Conservation (phyloP, 768 basidiomycete genomes). For the Steccherinum ochraceum region DNA sequence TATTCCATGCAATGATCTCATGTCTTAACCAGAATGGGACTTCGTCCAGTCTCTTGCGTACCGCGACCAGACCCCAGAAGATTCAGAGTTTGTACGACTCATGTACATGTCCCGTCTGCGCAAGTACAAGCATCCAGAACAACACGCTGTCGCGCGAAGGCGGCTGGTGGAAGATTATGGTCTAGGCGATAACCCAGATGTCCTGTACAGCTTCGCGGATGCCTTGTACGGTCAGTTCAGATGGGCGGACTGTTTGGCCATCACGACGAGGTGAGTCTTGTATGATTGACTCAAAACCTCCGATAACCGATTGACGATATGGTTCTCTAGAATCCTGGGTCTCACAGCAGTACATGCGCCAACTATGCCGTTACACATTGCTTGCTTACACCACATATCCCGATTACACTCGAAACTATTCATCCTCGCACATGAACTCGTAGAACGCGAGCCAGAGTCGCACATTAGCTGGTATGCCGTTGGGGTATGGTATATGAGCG, state of each 20-base stretch:
- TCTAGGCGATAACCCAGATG: conserved; percentile 87
- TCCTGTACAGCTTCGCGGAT: conserved; percentile 86
- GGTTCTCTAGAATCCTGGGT: conserved; percentile 62
- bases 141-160: conserved; percentile 75
- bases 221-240: conserved; percentile 81
- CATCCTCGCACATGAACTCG: conserved; percentile 93
- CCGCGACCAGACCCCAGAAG: conserved; percentile 75
- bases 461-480: conserved; percentile 98
- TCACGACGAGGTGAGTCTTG: conserved; percentile 64
- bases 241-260: conserved; percentile 90
- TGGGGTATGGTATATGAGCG: conserved; percentile 91
- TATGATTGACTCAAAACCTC: conserved; percentile 1
- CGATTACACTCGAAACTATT: conserved; percentile 91
- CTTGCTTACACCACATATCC: conserved; percentile 95
- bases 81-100: conserved; percentile 86
- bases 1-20: conserved; percentile 6
- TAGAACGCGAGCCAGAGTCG: conserved; percentile 89
- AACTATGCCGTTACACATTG: conserved; percentile 91
- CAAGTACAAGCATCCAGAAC: conserved; percentile 80
- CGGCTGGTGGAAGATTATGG: conserved; percentile 80
- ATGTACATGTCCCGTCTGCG: conserved; percentile 90
- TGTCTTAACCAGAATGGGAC: conserved; percentile 79
- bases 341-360: conserved; percentile 81
- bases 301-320: background rate
- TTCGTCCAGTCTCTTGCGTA: conserved; percentile 85